These are phyloP conservation scores for Viola odorata DNA, from an alignment of 345 rosid species.

Conservation along the genomic window DNA sequence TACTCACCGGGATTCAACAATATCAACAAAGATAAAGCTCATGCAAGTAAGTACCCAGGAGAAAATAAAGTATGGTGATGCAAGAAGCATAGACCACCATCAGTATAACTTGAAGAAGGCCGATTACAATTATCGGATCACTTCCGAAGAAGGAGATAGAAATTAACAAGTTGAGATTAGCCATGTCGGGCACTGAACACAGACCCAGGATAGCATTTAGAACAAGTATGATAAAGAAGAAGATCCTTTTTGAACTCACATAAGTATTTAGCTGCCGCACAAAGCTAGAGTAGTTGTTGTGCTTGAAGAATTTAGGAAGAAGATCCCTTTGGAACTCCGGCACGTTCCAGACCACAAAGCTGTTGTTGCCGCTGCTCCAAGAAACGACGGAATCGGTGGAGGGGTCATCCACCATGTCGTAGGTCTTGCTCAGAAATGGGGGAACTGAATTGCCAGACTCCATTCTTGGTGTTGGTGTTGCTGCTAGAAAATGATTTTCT, in stretches of 20 bases:
- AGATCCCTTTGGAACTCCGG: constrained; percentile 21
- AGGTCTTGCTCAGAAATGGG: constrained; percentile 24
- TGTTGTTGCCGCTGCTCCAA: constrained; percentile 18
- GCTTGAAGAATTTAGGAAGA: constrained; percentile 52
- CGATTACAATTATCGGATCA: no score
- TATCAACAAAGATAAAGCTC: no score
- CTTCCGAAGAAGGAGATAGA: no score
- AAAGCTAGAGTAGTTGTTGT: constrained; percentile 83
- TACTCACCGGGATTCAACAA: no score
- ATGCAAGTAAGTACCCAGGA: no score
- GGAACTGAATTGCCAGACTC: constrained; percentile 13
- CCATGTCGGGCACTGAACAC: no score
- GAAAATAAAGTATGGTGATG: no score
- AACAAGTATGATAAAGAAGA: no score
- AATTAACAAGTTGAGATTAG: no score
- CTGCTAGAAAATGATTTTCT: neutral
- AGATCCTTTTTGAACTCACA: constrained; percentile 25
- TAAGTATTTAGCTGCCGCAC: constrained; percentile 87
- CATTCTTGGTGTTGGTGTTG: neutral
- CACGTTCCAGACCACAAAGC: constrained; percentile 26
- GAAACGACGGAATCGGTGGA: constrained; percentile 22
- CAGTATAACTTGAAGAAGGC: no score
- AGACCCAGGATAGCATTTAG: no score
- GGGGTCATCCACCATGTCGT: constrained; percentile 25
- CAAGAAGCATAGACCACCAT: no score